Evolutionary conservation across 139 green algal genomes (phyloP).

Genomic region (Tetraselmis striata): DNA sequence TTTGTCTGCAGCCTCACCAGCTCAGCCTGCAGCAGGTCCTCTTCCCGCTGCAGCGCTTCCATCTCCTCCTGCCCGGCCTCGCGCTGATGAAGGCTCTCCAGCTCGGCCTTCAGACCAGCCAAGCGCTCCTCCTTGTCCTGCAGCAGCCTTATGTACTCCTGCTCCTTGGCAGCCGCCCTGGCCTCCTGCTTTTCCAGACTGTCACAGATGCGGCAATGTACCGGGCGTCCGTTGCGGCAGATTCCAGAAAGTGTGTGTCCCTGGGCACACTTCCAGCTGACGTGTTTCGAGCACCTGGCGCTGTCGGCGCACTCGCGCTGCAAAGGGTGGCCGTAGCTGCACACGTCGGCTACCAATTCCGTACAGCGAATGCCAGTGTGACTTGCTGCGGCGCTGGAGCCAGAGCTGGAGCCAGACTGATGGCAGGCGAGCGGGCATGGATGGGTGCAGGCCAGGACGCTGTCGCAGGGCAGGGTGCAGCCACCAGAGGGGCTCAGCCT

Average conservation of each 20-base stretch:
- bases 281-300: not conserved
- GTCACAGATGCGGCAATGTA: not conserved
- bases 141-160: not conserved
- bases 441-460: constrained; percentile 47
- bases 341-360: not conserved
- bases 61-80: not conserved
- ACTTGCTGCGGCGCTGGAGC: not conserved
- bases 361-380: not conserved
- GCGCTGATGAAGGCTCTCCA: not conserved
- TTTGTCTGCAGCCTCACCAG: not conserved
- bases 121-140: not conserved
- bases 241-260: not conserved
- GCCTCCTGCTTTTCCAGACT: not conserved
- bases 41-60: not conserved
- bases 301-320: not conserved
- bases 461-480: constrained; percentile 41
- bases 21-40: not conserved
- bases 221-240: not conserved
- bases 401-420: too few species aligned
- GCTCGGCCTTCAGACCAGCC: not conserved
- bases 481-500: constrained; percentile 36
- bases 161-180: not conserved
- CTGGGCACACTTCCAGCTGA: not conserved
- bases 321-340: not conserved
- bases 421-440: constrained; percentile 17